Conservation (phyloP, 345 rosid genomes). For the Lumnitzera racemosa region DNA sequence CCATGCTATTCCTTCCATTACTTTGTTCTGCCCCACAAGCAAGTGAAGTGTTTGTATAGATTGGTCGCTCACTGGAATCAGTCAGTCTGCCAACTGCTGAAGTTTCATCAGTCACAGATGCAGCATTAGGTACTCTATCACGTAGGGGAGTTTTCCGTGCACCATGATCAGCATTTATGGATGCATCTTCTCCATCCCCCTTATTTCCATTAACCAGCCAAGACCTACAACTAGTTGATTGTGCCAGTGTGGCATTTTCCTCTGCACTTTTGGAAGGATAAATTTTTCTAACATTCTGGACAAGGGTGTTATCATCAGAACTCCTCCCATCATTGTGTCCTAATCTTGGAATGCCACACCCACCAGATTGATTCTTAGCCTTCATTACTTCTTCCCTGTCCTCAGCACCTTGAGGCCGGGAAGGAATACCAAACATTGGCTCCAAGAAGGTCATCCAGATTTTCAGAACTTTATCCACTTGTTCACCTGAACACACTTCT, state of each 20-base stretch:
- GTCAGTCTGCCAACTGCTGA: slow-evolving; percentile 32
- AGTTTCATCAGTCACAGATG: slow-evolving; percentile 44
- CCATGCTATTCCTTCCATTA: slow-evolving; percentile 41
- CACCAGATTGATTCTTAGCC: slow-evolving; percentile 42
- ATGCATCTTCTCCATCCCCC: slow-evolving; percentile 39
- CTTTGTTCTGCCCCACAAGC: slow-evolving; percentile 32
- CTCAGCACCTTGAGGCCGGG: slow-evolving; percentile 80
- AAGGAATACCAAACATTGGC: slow-evolving; percentile 73
- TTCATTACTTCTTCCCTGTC: slow-evolving; percentile 72
- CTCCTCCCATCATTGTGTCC: slow-evolving; percentile 59
- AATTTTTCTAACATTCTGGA: slow-evolving; percentile 36
- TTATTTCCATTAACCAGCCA: slow-evolving; percentile 49
- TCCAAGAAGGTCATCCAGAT: slow-evolving; percentile 94
- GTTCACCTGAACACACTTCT: slow-evolving; percentile 87
- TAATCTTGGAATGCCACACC: slow-evolving; percentile 30
- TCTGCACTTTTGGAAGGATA: slow-evolving; percentile 48
- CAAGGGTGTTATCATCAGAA: slow-evolving; percentile 34
- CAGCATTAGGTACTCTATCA: slow-evolving; percentile 35
- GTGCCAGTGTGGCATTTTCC: slow-evolving; percentile 44
- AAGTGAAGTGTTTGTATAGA: slow-evolving; percentile 24
- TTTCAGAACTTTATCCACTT: slow-evolving; percentile 80
- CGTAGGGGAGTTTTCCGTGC: slow-evolving; percentile 36
- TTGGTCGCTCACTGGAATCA: slow-evolving; percentile 26
- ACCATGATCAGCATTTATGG: slow-evolving; percentile 23
- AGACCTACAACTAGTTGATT: slow-evolving; percentile 44